phyloP scores from a whole-genome alignment of 2,329 filamentous ascomycete genomes.

The Cladosporium oxysporum region DNA sequence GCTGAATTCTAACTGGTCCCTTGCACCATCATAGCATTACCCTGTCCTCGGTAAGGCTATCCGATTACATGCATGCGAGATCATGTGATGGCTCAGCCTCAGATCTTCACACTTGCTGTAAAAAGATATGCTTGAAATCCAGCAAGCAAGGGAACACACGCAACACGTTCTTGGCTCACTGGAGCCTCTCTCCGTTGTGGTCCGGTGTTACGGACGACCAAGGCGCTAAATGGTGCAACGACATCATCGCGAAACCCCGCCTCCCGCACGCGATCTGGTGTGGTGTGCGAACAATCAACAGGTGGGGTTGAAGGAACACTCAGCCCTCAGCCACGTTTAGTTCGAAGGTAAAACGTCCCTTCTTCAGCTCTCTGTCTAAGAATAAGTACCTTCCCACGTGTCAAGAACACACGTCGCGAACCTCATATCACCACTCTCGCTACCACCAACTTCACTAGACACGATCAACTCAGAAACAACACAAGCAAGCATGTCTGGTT shows the following conservation, averaged over 20 bases:
- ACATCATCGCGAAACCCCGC: slow-evolving; percentile 3
- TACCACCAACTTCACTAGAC: background rate
- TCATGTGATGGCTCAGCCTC: slow-evolving; percentile 5
- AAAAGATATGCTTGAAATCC: no score
- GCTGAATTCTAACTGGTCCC: background rate
- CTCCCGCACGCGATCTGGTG: background rate
- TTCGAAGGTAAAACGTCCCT: background rate
- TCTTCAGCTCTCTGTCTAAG: background rate
- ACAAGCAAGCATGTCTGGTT: slow-evolving; percentile 22
- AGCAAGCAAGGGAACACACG: background rate
- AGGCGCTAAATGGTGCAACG: background rate
- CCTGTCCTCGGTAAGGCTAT: background rate
- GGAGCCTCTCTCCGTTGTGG: background rate
- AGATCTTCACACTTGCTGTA: background rate
- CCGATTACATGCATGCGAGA: background rate
- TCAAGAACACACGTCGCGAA: background rate
- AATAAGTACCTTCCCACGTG: background rate
- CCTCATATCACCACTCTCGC: background rate
- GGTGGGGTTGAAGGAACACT: background rate
- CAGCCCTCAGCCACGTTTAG: slow-evolving; percentile 6
- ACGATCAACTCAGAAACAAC: background rate
- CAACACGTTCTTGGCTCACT: background rate
- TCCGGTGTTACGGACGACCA: background rate
- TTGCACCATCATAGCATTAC: background rate
- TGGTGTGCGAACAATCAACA: background rate